Conservation (phyloP, 345 rosid genomes). For the Rhodamnia rubescens region DNA sequence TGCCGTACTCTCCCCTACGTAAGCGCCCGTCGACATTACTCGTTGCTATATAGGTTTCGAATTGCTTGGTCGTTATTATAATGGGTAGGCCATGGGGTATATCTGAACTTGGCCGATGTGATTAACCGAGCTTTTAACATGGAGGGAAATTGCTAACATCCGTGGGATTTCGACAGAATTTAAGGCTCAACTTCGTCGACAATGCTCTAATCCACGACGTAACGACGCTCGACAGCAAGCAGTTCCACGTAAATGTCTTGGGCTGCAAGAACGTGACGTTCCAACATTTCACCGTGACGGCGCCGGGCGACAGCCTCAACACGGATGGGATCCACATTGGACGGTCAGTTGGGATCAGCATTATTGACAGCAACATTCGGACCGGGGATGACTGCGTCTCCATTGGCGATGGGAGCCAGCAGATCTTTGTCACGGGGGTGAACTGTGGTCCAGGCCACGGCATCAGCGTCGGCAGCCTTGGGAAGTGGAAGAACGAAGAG, state of each 20-base stretch:
- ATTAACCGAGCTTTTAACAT: not conserved
- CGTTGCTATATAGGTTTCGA: not conserved
- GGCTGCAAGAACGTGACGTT: constrained; percentile 28
- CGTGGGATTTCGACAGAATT: constrained; percentile 13
- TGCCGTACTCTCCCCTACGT: constrained; percentile 37
- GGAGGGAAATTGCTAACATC: not conserved
- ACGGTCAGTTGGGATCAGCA: constrained; percentile 11
- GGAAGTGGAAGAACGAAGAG: constrained; percentile 21
- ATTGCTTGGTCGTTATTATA: not conserved
- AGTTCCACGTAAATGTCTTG: constrained; percentile 34
- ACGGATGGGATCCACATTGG: constrained; percentile 66
- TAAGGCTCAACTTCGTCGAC: constrained; percentile 29
- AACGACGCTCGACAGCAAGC: constrained; percentile 26
- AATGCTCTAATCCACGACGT: constrained; percentile 17
- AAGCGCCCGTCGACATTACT: not conserved
- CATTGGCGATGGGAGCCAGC: constrained; percentile 30
- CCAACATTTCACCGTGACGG: constrained; percentile 10
- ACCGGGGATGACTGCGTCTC: constrained; percentile 68
- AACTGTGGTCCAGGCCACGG: constrained; percentile 71
- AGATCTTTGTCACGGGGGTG: constrained; percentile 11
- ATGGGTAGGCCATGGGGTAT: not conserved
- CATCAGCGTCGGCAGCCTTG: constrained; percentile 47
- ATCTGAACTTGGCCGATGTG: not conserved
- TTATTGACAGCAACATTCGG: constrained; percentile 13
- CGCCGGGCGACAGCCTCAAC: constrained; percentile 35